phyloP scores from a whole-genome alignment of 1,284 basidiomycete genomes.

The Irpex sp. region DNA sequence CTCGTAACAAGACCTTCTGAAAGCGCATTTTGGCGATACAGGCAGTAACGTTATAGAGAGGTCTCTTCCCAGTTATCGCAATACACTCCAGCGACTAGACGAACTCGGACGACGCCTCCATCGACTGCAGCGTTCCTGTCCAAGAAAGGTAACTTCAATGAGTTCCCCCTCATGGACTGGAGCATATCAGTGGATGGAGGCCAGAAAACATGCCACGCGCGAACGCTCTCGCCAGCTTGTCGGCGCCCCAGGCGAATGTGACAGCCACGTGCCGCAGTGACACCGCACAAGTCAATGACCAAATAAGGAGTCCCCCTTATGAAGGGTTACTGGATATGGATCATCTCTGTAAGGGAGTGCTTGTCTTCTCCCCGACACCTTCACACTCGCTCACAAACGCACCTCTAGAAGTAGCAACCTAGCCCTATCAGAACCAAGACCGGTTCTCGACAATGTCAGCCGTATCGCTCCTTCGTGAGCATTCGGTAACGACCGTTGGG shows the following conservation, averaged over 20 bases:
- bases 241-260: background rate
- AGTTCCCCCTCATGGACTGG: background rate
- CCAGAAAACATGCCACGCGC: background rate
- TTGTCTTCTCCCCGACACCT: background rate
- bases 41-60: too few relatives aligned
- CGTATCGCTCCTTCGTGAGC: background rate
- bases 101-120: background rate
- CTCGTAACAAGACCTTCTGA: too few relatives aligned
- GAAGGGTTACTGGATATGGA: background rate
- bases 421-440: background rate
- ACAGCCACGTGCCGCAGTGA: background rate
- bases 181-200: background rate
- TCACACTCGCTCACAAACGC: background rate
- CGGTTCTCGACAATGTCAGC: background rate
- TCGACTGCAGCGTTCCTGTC: background rate
- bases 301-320: background rate
- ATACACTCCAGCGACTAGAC: too few relatives aligned
- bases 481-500: background rate
- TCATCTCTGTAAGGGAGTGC: background rate
- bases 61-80: too few relatives aligned
- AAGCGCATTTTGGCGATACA: too few relatives aligned
- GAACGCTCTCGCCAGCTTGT: background rate
- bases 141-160: background rate
- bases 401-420: background rate
- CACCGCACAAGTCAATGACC: slow-evolving; percentile 1